Evolutionary conservation across 176 grass and related monocot genomes (phyloP).

Genomic region (Ensete ventricosum): DNA sequence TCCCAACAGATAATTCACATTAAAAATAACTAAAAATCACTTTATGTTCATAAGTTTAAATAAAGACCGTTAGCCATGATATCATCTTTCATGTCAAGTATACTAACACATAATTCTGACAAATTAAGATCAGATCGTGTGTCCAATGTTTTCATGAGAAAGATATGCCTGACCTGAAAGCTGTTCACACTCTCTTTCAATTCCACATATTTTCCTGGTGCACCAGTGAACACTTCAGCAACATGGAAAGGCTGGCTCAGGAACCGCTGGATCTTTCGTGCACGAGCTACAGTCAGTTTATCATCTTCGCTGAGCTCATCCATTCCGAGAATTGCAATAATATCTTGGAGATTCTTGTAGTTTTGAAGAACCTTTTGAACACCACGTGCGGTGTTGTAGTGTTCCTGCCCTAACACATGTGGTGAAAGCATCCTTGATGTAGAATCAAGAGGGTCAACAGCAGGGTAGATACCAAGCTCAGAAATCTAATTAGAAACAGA

Average conservation of each 20-base stretch:
- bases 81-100: too few species aligned
- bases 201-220: conserved; percentile 17
- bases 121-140: neutral
- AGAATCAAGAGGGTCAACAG: conserved; percentile 30
- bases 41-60: too few species aligned
- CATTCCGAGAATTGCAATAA: conserved; percentile 26
- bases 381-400: conserved; percentile 25
- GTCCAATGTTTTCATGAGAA: neutral
- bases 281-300: conserved; percentile 26
- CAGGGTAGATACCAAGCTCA: conserved; percentile 28
- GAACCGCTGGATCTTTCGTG: conserved; percentile 26
- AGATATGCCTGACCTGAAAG: conserved; percentile 4
- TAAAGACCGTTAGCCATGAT: too few species aligned
- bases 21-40: too few species aligned
- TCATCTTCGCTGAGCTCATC: conserved; percentile 34
- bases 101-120: too few species aligned
- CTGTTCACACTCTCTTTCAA: conserved; percentile 16
- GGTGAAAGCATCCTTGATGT: conserved; percentile 32
- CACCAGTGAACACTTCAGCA: conserved; percentile 28
- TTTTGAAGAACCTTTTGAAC: conserved; percentile 28
- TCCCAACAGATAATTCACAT: too few species aligned
- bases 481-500: conserved; percentile 19
- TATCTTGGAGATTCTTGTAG: conserved; percentile 28
- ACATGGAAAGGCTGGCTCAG: conserved; percentile 25
- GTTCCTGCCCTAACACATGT: conserved; percentile 21